These are phyloP conservation scores for Mimosa pudica DNA, from an alignment of 306 rosid species.

Conservation along the genomic window DNA sequence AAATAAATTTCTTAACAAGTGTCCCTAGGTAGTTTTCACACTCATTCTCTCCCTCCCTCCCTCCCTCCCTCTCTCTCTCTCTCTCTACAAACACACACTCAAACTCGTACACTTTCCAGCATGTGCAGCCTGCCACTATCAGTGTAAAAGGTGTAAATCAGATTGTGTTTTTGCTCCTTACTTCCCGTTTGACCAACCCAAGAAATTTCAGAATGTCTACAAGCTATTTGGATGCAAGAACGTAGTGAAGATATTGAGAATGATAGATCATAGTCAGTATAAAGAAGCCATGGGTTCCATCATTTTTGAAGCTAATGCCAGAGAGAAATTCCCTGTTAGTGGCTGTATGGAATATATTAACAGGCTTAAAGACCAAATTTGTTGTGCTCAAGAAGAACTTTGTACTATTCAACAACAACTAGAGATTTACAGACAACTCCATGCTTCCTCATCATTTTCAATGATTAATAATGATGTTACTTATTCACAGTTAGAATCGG, in stretches of 20 bases:
- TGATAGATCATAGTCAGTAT: too few relatives aligned
- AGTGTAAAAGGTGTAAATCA: slow-evolving; percentile 65
- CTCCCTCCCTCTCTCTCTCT: too few relatives aligned
- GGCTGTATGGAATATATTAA: slow-evolving; percentile 67
- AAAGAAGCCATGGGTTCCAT: too few relatives aligned
- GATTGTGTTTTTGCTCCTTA: slow-evolving; percentile 71
- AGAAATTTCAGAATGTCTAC: slow-evolving; percentile 53
- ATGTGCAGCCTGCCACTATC: slow-evolving; percentile 79
- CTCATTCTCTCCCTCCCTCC: too few relatives aligned
- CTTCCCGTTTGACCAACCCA: slow-evolving; percentile 79
- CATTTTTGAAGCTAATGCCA: slow-evolving; percentile 22
- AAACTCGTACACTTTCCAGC: slow-evolving; percentile 30
- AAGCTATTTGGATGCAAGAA: too few relatives aligned
- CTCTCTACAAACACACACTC: too few relatives aligned
- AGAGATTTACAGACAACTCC: slow-evolving; percentile 53
- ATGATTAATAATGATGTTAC: slow-evolving; percentile 29
- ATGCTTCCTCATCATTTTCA: slow-evolving; percentile 12
- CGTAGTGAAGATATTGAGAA: too few relatives aligned
- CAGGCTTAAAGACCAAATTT: slow-evolving; percentile 53
- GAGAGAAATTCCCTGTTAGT: slow-evolving; percentile 63
- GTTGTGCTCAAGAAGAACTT: slow-evolving; percentile 61
- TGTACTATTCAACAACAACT: slow-evolving; percentile 54
- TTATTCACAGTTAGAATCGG: too few relatives aligned
- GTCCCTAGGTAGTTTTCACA: too few relatives aligned
- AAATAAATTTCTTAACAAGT: too few relatives aligned